Evolutionary conservation across 192 early-diverging fungal genomes (phyloP), one percentile per base, ranked within the genome.

Genomic region (Coemansia javaensis): DNA sequence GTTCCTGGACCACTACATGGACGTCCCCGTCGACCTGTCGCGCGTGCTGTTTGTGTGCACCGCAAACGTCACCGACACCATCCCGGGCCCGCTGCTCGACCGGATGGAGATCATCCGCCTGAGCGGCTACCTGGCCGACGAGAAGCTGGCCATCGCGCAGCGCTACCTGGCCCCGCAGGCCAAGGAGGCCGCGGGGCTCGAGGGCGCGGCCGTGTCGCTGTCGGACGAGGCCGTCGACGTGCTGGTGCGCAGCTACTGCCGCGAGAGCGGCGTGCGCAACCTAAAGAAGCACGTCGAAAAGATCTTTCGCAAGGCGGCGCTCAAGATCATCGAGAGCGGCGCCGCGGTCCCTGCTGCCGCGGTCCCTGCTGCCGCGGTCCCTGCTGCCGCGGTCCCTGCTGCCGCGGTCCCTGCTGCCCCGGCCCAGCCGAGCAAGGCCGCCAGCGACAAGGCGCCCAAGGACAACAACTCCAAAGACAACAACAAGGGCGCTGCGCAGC

Each of bases 1-100:
- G 3, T 99, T 99, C 78, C 80, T 99, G 46, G 97, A 99, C 75
- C 97, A 99, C 70, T 99, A 99, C 81, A 94, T 99, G 92, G 97
- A 99, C 68, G 89, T 99, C 10, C 94, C 97, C 0, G 81, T 99
- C 10, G 93, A 99, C 59, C 78, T 99, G 22, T 99, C 97, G 54
- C 94, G 94, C 63, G 93, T 99, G 2, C 75, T 99, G 24, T 99
- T 99, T 81, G 93, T 99, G 17, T 99, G 97, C 75, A 99, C 97
- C 1, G 97, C 97, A 33, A 99, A 99, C 52, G 84, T 90, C 13
- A 79, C 93, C 5, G 97, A 99, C 34, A 99, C 97, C 8, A 99
- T 99, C 32, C 97, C 97, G 5, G 91, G 82, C 7, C 97, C 97
- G 32, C 79, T 99, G n/a, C 77, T 97, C 16, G 97, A 99, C 79